phyloP scores from a whole-genome alignment of 306 rosid species.

The Prunus padus region DNA sequence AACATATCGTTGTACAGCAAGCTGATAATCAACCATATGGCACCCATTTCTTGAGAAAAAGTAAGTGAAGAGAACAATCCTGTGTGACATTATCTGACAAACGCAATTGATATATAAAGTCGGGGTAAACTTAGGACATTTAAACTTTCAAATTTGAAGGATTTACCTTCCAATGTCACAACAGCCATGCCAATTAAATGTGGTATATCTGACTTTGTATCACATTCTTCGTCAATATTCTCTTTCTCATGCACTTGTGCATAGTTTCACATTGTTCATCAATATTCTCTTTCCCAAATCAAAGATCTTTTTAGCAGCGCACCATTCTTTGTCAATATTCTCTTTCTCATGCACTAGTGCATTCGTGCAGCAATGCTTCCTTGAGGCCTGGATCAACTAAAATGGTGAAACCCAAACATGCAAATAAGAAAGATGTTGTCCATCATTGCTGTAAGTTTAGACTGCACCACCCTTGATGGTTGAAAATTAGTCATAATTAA shows the following conservation, averaged over 20 bases:
- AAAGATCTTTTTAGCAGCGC: slow-evolving; percentile 8
- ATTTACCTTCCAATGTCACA: slow-evolving; percentile 73
- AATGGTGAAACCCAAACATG: slow-evolving; percentile 13
- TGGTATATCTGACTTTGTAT: slow-evolving; percentile 51
- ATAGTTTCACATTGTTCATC: too few relatives aligned
- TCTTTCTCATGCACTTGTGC: slow-evolving; percentile 54
- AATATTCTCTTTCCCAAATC: too few relatives aligned
- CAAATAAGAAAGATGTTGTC: background rate
- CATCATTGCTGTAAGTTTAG: background rate
- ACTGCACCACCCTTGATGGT: background rate
- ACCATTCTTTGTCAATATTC: slow-evolving; percentile 89
- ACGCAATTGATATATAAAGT: slow-evolving; percentile 21
- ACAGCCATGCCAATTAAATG: slow-evolving; percentile 85
- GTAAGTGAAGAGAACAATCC: slow-evolving; percentile 84
- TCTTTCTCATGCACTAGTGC: slow-evolving; percentile 54
- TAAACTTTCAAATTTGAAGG: slow-evolving; percentile 19
- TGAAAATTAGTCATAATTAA: background rate
- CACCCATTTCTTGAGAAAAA: slow-evolving; percentile 92
- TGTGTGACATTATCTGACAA: slow-evolving; percentile 41
- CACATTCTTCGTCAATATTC: slow-evolving; percentile 84
- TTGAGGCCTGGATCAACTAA: slow-evolving; percentile 59
- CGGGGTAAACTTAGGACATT: slow-evolving; percentile 12
- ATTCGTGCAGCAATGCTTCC: slow-evolving; percentile 94
- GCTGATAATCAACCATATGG: slow-evolving; percentile 85
- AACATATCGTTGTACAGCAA: slow-evolving; percentile 68